Conservation (phyloP, 495 filamentous ascomycete species). For the Aspergillus panamensis region DNA sequence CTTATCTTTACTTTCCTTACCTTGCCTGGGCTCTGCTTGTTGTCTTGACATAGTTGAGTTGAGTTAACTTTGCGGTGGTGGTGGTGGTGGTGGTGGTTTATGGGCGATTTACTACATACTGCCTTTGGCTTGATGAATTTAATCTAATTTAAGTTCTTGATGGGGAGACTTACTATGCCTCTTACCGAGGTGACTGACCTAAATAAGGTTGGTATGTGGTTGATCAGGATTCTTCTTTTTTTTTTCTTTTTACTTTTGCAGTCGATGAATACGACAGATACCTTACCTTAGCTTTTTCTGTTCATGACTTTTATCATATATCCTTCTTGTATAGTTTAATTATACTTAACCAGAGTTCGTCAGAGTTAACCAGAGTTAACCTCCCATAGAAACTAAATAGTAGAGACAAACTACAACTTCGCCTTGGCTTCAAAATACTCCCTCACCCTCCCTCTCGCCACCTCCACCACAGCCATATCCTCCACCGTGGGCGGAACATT, state of each 20-base stretch:
- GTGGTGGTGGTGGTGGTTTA: no score
- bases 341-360: not conserved
- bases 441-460: slow-evolving; percentile 51
- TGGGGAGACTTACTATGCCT: no score
- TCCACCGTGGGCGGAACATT: slow-evolving; percentile 59
- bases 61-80: no score
- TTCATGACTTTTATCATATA: not conserved
- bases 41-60: no score
- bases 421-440: slow-evolving; percentile 55
- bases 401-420: slow-evolving; percentile 47
- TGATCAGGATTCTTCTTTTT: not conserved
- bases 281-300: not conserved
- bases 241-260: not conserved
- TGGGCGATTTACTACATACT: no score
- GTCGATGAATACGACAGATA: slow-evolving; percentile 18
- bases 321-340: no score
- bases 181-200: no score
- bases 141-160: no score
- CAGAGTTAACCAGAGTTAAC: no score
- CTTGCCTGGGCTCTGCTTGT: no score
- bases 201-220: no score
- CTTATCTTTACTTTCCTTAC: slow-evolving; percentile 1
- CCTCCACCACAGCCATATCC: slow-evolving; percentile 54
- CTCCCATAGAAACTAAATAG: not conserved
- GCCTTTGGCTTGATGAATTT: no score